Evolutionary conservation across 2,329 filamentous ascomycete genomes (phyloP), one percentile per base, ranked within the genome.

Genomic region (Nannizzia gypsea): DNA sequence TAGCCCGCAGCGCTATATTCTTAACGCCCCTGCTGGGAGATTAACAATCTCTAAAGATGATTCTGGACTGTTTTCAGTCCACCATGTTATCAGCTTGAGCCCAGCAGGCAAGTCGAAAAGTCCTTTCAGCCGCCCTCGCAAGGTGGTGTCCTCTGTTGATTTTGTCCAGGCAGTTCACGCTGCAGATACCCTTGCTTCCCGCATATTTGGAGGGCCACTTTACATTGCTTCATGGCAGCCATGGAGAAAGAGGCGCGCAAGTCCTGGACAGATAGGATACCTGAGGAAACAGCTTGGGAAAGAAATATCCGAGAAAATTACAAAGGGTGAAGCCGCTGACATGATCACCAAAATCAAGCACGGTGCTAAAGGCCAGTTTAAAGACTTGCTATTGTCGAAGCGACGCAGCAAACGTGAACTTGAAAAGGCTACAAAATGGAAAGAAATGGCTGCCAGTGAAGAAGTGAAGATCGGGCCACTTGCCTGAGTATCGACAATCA

Each of bases 271-370:
- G 59, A 56, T 78, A 15, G 64, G 66, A 3, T 71, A 77, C 59
- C 64, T 80, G 40, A 78, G 78, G 61, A 72, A 72, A 38, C 52
- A 69, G n/a, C 67, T 72, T 24, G 65, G 66, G 13, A 81, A 82
- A 1, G 74, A 81, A 2, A 81, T 75, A 1, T 66, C 73, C 0
- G 73, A 75, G 0, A 79, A 83, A 34, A 68, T 95, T 59, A 89
- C 81, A n/a, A 95, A 90, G 71, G 91, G 91, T 4, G 83, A 83
- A 68, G 90, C 90, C 3, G 81, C 80, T 1, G 90, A 96, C 69
- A 92, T 95, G 88, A 95, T 96, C 64, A 95, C 89, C 15, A 93
- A 93, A 72, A 70, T 96, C 61, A 91, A 86, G 72, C 87, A 92
- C 69, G 91, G 91, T 0, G 88, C 88, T 1, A 77, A 81, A 77